Percentiles rank a stretch among this genome's conserved stretches.
Evolutionary conservation across 2,329 filamentous ascomycete genomes (phyloP).

Genomic region (Nannizziopsis arthrosporioides): DNA sequence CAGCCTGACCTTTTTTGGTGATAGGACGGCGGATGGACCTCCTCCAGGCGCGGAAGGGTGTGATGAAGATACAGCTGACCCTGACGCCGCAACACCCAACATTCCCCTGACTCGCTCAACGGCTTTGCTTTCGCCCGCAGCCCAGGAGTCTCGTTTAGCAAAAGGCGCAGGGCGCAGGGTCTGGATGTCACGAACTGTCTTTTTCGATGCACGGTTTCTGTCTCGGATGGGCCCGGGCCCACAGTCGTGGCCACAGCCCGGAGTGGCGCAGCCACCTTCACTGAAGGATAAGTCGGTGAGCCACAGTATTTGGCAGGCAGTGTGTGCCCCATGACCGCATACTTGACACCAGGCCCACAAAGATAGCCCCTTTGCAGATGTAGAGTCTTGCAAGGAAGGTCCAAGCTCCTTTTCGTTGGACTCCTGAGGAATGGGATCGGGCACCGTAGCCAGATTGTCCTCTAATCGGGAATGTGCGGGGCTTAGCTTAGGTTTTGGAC

Average conservation of each 20-base stretch:
- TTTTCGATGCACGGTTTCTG: slow-evolving; percentile 29
- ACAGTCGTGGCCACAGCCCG: slow-evolving; percentile 51
- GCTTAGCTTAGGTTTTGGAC: neutral
- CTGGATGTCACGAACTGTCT: slow-evolving; percentile 20
- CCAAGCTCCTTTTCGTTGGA: neutral
- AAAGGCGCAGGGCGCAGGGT: slow-evolving; percentile 25
- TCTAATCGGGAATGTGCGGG: slow-evolving; percentile 5
- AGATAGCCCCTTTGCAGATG: slow-evolving; percentile 25
- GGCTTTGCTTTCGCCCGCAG: slow-evolving; percentile 35
- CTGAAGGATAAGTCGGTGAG: slow-evolving; percentile 38
- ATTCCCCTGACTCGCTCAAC: slow-evolving; percentile 37
- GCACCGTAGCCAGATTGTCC: neutral
- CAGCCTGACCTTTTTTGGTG: slow-evolving; percentile 36
- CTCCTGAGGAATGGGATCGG: neutral
- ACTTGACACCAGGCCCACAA: slow-evolving; percentile 48
- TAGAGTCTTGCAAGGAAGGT: slow-evolving; percentile 9
- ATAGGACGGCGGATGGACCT: slow-evolving; percentile 27
- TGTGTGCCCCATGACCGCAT: slow-evolving; percentile 51
- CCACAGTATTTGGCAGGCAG: slow-evolving; percentile 47
- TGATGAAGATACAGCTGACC: slow-evolving; percentile 11
- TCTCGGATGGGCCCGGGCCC: slow-evolving; percentile 39
- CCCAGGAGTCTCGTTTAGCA: slow-evolving; percentile 36
- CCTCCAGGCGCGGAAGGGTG: slow-evolving; percentile 17
- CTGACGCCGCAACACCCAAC: slow-evolving; percentile 23
- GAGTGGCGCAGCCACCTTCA: slow-evolving; percentile 47